Evolutionary conservation across 2,329 filamentous ascomycete species (phyloP).

Genomic region (Pseudofabraea citricarpa): DNA sequence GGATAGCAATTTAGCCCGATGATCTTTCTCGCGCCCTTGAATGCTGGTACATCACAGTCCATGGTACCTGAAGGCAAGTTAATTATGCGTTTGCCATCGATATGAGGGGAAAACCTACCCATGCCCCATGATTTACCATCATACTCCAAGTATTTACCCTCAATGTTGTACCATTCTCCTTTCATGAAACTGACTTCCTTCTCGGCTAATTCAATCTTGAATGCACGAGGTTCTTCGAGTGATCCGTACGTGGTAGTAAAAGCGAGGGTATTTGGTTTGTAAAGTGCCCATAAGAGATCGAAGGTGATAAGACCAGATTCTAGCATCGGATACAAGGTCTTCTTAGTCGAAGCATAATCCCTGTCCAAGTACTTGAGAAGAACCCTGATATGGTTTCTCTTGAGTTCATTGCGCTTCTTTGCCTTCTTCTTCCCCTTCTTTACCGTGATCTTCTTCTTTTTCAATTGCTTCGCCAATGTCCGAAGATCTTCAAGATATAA

Average conservation of each 20-base stretch:
- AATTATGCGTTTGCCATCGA: slow-evolving; percentile 4
- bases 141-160: slow-evolving; percentile 78
- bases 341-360: slow-evolving; percentile 75
- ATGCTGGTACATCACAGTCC: slow-evolving; percentile 64
- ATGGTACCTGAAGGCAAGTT: slow-evolving; percentile 41
- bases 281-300: slow-evolving; percentile 82
- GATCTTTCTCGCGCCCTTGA: slow-evolving; percentile 80
- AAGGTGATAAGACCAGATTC: slow-evolving; percentile 83
- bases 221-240: slow-evolving; percentile 71
- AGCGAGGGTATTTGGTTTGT: slow-evolving; percentile 79
- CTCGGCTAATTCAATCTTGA: slow-evolving; percentile 74
- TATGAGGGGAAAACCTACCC: slow-evolving; percentile 34
- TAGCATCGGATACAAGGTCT: slow-evolving; percentile 75
- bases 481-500: slow-evolving; percentile 75
- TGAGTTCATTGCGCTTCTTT: slow-evolving; percentile 50
- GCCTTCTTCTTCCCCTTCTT: slow-evolving; percentile 56
- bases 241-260: slow-evolving; percentile 75
- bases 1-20: slow-evolving; percentile 74
- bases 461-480: slow-evolving; percentile 57
- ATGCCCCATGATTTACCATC: slow-evolving; percentile 83
- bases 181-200: slow-evolving; percentile 66
- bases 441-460: slow-evolving; percentile 45
- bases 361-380: slow-evolving; percentile 73
- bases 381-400: slow-evolving; percentile 64
- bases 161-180: slow-evolving; percentile 71